Evolutionary conservation across 441 rosid genomes (phyloP).

Genomic region (Pelargonium citronellum): DNA sequence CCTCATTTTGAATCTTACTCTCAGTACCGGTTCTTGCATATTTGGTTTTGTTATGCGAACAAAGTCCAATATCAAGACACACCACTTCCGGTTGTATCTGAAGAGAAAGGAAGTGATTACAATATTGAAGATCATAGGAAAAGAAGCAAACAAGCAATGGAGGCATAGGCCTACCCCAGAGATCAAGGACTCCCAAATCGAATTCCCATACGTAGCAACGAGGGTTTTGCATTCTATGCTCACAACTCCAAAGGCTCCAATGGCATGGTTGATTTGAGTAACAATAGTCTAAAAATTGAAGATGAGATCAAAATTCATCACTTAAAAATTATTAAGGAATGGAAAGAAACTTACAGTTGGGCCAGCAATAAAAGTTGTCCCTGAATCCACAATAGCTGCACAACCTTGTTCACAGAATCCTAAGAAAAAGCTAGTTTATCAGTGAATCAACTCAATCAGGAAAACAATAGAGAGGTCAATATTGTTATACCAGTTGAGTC

Average conservation of each 20-base stretch:
- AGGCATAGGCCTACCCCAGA: slow-evolving; percentile 36
- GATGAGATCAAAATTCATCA: background rate
- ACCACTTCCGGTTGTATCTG: slow-evolving; percentile 47
- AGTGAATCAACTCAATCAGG: too few species aligned
- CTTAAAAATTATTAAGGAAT: background rate
- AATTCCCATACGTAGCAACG: slow-evolving; percentile 35
- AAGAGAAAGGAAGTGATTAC: slow-evolving; percentile 14
- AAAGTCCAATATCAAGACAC: slow-evolving; percentile 51
- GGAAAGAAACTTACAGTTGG: slow-evolving; percentile 44
- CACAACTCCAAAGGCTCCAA: slow-evolving; percentile 54
- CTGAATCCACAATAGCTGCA: slow-evolving; percentile 53
- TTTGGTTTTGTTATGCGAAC: slow-evolving; percentile 29
- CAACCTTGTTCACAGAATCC: slow-evolving; percentile 44
- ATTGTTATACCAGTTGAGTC: slow-evolving; percentile 38
- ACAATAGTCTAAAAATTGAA: slow-evolving; percentile 36
- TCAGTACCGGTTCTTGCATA: slow-evolving; percentile 22
- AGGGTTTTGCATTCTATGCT: slow-evolving; percentile 47
- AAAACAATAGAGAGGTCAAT: too few species aligned
- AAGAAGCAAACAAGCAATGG: background rate
- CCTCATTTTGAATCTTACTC: slow-evolving; percentile 21
- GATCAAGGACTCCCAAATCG: slow-evolving; percentile 43
- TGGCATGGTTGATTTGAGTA: slow-evolving; percentile 51
- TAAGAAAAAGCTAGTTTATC: slow-evolving; percentile 20
- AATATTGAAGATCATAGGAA: too few species aligned
- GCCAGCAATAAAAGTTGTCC: slow-evolving; percentile 51